Evolutionary conservation across 305 asterid genomes (phyloP).

Genomic region (Fraxinus latifolia): DNA sequence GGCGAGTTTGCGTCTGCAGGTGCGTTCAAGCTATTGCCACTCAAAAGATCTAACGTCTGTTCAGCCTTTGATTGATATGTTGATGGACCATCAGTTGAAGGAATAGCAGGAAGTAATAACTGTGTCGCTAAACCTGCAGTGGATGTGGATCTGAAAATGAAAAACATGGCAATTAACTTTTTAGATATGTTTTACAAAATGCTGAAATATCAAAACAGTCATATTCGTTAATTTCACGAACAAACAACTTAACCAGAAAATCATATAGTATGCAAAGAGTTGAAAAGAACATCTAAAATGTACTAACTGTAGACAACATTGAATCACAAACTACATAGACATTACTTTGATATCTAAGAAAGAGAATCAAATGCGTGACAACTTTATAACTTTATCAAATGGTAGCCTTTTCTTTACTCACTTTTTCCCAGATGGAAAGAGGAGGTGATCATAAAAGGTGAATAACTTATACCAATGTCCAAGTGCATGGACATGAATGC

Average conservation of each 20-base stretch:
- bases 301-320: neutral
- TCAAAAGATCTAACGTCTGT: slow-evolving; percentile 79
- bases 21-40: slow-evolving; percentile 72
- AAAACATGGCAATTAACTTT: neutral
- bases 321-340: neutral
- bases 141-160: slow-evolving; percentile 57
- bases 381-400: neutral
- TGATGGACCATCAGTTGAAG: slow-evolving; percentile 44
- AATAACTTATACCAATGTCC: neutral
- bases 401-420: neutral
- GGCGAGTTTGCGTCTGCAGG: slow-evolving; percentile 24
- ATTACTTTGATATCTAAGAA: neutral
- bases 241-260: neutral
- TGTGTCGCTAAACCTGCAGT: slow-evolving; percentile 52
- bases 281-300: slow-evolving; percentile 9
- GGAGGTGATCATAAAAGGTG: neutral
- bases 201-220: neutral
- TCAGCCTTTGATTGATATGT: slow-evolving; percentile 49
- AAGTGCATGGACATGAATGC: slow-evolving; percentile 1
- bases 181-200: neutral
- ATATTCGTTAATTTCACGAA: slow-evolving; percentile 1
- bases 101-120: slow-evolving; percentile 57
- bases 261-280: neutral
- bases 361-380: neutral
- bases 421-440: neutral